Evolutionary conservation across 257 asterid genomes (phyloP).

Genomic region (Datura wrightii): DNA sequence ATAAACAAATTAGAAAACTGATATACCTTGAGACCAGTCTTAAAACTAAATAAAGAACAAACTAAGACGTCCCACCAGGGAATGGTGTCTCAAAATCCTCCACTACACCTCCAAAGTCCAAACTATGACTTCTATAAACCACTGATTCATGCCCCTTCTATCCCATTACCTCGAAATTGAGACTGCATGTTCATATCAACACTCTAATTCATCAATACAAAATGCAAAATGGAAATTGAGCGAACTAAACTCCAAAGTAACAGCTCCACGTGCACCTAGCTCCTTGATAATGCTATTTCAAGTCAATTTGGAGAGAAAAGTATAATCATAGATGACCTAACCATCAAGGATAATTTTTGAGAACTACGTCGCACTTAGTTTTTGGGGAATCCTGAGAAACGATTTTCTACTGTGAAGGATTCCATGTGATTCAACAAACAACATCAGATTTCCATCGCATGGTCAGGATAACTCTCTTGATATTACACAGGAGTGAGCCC

Average conservation of each 20-base stretch:
- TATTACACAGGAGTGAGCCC: constrained; percentile 8
- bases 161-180: background rate
- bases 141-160: background rate
- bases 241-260: background rate
- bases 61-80: background rate
- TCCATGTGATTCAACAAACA: constrained; percentile 16
- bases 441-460: background rate
- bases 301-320: constrained; percentile 13
- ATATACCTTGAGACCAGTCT: background rate
- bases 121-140: background rate
- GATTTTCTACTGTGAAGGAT: background rate
- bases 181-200: background rate
- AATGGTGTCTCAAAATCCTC: background rate
- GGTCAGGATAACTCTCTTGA: background rate
- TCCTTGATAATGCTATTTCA: background rate
- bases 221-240: background rate
- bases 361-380: background rate
- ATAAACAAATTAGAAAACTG: background rate
- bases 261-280: background rate
- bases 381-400: background rate
- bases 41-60: background rate
- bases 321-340: background rate
- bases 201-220: background rate
- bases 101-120: background rate
- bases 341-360: background rate